Base-by-base conservation (phyloP, 805 yeast species). In the Wickerhamomyces bisporus region DNA sequence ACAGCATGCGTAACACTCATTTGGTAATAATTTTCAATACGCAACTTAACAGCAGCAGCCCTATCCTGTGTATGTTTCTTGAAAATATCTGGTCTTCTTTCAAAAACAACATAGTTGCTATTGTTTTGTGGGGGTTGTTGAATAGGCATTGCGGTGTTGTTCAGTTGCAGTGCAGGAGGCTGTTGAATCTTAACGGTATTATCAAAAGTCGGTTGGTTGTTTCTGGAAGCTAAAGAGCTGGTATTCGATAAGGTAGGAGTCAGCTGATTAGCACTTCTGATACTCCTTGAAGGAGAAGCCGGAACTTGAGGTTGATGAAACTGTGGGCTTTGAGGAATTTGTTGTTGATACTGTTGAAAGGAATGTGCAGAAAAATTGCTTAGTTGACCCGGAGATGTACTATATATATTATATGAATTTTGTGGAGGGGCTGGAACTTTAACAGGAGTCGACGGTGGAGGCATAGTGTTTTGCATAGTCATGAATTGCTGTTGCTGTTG, bases 1-100 rank as follows among this genome's bases (percentile, higher is more conserved):
- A 93, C 88, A 0, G 98, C 98, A 58, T 88, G 59, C 42, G 89
- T 83, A 18, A 91, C 87, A 57, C 93, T 89, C 76, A 88, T 76
- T 60, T 91, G 96, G 34, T 95, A 85, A 26, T 91, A 96, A 36
- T 87, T 83, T 14, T 89, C 95, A 44, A 89, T 64, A 45, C 98
- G 72, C 52, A 54, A 30, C 79, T 84, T 4, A 85, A 86, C 58
- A 80, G 87, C 57, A 26, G 54, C 45, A 9, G 58, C 58, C 30
- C 53, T 55, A 33, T 55, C 60, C 39, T 55, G 58, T 4, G 58
- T 55, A 19, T 44, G 50, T 29, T 54, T 53, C 40, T 55, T 55
- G 39, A 52, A 55, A n/a, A 39, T 39, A 35, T 55, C 60, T 0
- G 58, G 60, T 39, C 55, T 47, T 44, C 60, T 52, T 41, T 53